Evolutionary conservation across 805 yeast genomes (phyloP), one percentile per base, ranked within the genome.

Genomic region (Kurtzmaniella fragi): DNA sequence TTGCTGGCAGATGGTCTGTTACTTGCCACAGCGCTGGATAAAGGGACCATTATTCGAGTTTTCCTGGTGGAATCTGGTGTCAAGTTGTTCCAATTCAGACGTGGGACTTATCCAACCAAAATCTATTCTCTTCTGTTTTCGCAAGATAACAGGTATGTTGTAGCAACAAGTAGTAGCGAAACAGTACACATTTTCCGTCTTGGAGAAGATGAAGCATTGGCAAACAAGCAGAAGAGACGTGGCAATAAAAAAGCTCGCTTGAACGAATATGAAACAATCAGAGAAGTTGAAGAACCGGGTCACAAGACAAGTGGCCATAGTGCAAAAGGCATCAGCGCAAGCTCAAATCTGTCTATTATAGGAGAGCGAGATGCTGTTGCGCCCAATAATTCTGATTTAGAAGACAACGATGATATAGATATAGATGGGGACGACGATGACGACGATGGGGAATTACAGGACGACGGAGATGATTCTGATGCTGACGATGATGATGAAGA

Each of bases 131-230:
- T 93, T 46, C 71, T 78, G 28, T 93, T 93, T 61, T 83, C 87
- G 45, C 64, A 70, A 17, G 84, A 84, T 45, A 81, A 84, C 43
- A 70, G 71, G 12, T 76, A 83, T 45, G 66, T 93, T 25, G 77
- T 87, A n/a, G 96, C 91, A 17, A 78, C 91, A 9, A 83, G 95
- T 20, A 79, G 95, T 2, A 87, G 95, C 15, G 95, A 86, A 32
- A 93, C 99, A 0, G 90, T 93, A 16, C 99, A 93, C 59, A 79
- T 93, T 29, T 93, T 91, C 70, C 74, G 89, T 42, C 61, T 90
- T 38, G 84, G 80, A 1, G 78, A 73, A 26, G 71, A 65, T 11
- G 73, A 68, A 50, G 59, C 71, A 2, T 50, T 68, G 33, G 69
- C 57, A 20, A 62, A 49, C 37, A 67, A 65, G 42, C 70, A 66